Percentiles rank a stretch among this genome's conserved stretches.
Conservation (phyloP, 2,329 filamentous ascomycete species). For the Talaromyces marneffei region DNA sequence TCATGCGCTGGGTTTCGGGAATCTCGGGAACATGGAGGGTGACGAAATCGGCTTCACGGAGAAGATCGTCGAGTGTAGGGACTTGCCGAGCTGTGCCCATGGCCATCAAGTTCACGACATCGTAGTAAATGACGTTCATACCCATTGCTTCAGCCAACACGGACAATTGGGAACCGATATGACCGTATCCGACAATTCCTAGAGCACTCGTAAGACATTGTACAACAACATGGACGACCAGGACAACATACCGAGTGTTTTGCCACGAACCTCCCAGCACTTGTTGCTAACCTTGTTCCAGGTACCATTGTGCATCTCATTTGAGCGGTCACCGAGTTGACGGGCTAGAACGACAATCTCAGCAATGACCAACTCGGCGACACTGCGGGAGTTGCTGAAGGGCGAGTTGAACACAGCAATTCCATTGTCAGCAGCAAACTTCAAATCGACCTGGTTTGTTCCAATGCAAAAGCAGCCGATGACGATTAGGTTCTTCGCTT, state of each 20-base stretch:
- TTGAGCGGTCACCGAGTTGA: constrained; percentile 87
- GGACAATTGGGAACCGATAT: constrained; percentile 93
- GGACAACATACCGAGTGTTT: constrained; percentile 67
- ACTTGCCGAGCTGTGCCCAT: constrained; percentile 85
- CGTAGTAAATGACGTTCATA: constrained; percentile 97
- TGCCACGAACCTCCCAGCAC: constrained; percentile 98
- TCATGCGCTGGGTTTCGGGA: constrained; percentile 88
- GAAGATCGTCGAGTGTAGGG: constrained; percentile 66
- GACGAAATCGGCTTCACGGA: constrained; percentile 80
- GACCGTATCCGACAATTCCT: constrained; percentile 93
- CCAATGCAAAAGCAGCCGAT: constrained; percentile 99
- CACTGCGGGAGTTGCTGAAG: constrained; percentile 94
- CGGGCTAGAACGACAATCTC: constrained; percentile 90
- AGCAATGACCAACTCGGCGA: constrained; percentile 89
- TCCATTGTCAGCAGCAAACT: constrained; percentile 47
- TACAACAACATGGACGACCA: neutral
- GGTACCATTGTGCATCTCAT: constrained; percentile 84
- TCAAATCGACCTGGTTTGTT: constrained; percentile 56
- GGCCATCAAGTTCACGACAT: constrained; percentile 89
- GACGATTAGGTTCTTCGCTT: constrained; percentile 91
- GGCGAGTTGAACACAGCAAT: constrained; percentile 99
- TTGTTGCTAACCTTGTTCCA: constrained; percentile 98
- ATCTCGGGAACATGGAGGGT: constrained; percentile 92
- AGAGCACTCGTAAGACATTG: neutral
- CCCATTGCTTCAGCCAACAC: constrained; percentile 96